Evolutionary conservation across 1,139 yeast genomes (phyloP).

Genomic region (Blastobotrys proliferans): DNA sequence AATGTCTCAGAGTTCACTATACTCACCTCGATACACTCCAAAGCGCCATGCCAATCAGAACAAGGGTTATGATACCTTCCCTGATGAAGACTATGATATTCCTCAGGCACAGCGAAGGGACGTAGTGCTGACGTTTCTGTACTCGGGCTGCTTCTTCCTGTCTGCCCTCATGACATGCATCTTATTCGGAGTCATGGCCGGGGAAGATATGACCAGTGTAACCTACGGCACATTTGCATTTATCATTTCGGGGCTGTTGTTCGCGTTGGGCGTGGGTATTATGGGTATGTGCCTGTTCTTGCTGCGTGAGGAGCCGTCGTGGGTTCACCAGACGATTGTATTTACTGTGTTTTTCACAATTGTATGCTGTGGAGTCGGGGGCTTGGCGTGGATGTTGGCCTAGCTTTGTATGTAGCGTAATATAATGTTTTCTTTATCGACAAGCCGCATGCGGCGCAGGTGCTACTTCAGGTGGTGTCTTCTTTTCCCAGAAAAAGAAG

Average conservation of each 20-base stretch:
- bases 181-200: constrained; percentile 44
- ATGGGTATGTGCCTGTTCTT: constrained; percentile 41
- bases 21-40: constrained; percentile 26
- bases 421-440: too few species aligned
- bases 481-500: too few species aligned
- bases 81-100: constrained; percentile 22
- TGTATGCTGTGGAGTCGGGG: constrained; percentile 45
- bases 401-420: too few species aligned
- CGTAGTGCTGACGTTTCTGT: constrained; percentile 44
- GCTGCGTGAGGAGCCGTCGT: constrained; percentile 38
- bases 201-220: constrained; percentile 32
- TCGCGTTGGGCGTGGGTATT: constrained; percentile 37
- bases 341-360: constrained; percentile 38
- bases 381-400: constrained; percentile 35
- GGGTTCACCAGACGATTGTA: constrained; percentile 42
- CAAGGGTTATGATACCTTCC: constrained; percentile 21
- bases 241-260: constrained; percentile 33
- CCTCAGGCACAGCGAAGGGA: constrained; percentile 38
- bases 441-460: too few species aligned
- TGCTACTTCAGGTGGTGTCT: too few species aligned
- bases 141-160: constrained; percentile 40
- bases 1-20: constrained; percentile 10
- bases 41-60: neutral
- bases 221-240: constrained; percentile 27
- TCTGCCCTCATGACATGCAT: constrained; percentile 46